phyloP scores from a whole-genome alignment of 2,329 filamentous ascomycete genomes.

The Plectosphaerella cucumerina region DNA sequence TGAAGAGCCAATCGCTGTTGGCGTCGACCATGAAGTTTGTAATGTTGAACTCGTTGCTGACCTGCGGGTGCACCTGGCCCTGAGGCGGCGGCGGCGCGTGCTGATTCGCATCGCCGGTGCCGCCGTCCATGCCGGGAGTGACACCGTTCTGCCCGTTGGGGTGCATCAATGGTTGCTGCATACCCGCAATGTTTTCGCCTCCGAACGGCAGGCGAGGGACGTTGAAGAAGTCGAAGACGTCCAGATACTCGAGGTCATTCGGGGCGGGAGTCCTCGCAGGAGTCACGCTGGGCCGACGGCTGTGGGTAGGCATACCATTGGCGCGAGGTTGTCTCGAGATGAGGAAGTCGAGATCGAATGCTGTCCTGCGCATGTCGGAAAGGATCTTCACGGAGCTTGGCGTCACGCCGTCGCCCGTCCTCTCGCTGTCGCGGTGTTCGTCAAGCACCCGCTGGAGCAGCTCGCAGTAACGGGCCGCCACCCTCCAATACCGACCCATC shows the following conservation, averaged over 20 bases:
- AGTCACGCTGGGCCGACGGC: conserved; percentile 48
- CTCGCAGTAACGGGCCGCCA: conserved; percentile 75
- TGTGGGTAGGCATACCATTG: conserved; percentile 27
- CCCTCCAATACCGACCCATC: conserved; percentile 81
- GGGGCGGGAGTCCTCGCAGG: conserved; percentile 66
- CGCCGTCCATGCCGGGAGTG: conserved; percentile 11
- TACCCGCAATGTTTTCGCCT: conserved; percentile 24
- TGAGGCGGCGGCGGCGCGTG: conserved; percentile 21
- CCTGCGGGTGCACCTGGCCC: conserved; percentile 7
- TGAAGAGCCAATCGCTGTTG: conserved; percentile 71
- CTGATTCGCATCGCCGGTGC: conserved; percentile 17
- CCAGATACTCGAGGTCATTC: conserved; percentile 84
- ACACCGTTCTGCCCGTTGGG: conserved; percentile 10
- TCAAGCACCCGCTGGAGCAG: conserved; percentile 80
- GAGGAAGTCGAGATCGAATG: conserved; percentile 84
- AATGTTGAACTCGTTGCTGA: conserved; percentile 66
- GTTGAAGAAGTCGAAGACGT: conserved; percentile 95
- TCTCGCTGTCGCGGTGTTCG: conserved; percentile 77
- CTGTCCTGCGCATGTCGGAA: conserved; percentile 86
- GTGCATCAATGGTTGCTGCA: conserved; percentile 13
- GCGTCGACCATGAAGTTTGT: conserved; percentile 74
- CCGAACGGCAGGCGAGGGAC: conserved; percentile 66
- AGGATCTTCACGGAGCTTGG: conserved; percentile 82
- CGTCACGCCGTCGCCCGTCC: conserved; percentile 68
- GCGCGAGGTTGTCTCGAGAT: conserved; percentile 72